Conservation (phyloP, 2,329 filamentous ascomycete genomes). For the Aurifilum marmelostoma region DNA sequence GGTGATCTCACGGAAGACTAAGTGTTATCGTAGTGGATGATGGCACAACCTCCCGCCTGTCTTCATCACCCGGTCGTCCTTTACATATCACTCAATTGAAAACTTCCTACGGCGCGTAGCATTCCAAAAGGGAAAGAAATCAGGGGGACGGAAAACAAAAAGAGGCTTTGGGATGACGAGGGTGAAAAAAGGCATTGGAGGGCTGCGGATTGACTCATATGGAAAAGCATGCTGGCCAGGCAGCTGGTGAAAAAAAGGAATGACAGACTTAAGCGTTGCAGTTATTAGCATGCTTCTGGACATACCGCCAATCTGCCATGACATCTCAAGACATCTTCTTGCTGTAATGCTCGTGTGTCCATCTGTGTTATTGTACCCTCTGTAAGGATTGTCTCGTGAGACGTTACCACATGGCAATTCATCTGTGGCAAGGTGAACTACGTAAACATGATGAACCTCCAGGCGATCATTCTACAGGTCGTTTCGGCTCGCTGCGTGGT, state of each 20-base stretch:
- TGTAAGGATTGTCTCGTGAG: neutral
- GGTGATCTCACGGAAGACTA: conserved; percentile 93
- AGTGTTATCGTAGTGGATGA: conserved; percentile 23
- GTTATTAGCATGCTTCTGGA: neutral
- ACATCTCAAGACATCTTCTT: neutral
- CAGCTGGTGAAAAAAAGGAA: neutral
- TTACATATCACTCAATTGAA: neutral
- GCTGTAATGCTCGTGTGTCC: neutral
- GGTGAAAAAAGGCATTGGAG: neutral
- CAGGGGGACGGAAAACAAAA: neutral
- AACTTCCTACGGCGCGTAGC: neutral
- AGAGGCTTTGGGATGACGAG: neutral
- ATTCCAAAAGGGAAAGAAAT: neutral
- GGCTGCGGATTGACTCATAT: neutral
- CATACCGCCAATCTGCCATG: neutral
- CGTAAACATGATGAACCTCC: neutral
- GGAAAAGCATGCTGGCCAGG: neutral
- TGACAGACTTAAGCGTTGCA: neutral
- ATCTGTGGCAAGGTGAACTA: neutral
- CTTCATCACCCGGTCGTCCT: neutral
- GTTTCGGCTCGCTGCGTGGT: neutral
- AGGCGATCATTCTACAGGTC: neutral
- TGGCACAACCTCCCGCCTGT: too few species aligned
- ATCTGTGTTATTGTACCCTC: neutral
- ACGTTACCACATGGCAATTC: neutral